Conservation (phyloP, 1,139 yeast species). For the Candida tropicalis region DNA sequence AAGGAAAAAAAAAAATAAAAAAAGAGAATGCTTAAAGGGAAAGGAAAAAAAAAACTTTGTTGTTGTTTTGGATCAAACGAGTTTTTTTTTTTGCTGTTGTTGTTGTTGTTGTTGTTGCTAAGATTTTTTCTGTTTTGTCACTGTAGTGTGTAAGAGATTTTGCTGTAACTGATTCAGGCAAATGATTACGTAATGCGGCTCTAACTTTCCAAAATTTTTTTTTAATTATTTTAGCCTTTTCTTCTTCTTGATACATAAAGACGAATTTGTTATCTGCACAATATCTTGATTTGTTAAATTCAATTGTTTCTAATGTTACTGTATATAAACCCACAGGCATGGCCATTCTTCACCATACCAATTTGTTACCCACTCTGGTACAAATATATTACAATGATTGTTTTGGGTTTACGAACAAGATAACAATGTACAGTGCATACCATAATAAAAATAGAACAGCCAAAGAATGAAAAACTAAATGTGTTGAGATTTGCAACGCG, state of each 20-base stretch:
- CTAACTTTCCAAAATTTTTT: no score
- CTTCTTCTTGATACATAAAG: no score
- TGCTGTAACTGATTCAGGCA: background rate
- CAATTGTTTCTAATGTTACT: no score
- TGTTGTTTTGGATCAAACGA: slow-evolving; percentile 4
- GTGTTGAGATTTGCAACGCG: background rate
- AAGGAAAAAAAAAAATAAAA: background rate
- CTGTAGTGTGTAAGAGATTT: background rate
- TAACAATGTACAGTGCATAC: no score
- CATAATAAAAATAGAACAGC: no score
- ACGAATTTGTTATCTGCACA: background rate
- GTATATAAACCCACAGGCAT: no score
- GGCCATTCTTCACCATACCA: no score
- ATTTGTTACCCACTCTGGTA: background rate
- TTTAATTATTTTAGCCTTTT: no score
- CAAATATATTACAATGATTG: background rate
- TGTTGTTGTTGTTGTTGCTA: background rate
- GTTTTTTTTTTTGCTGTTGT: slow-evolving; percentile 4
- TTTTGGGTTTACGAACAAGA: background rate
- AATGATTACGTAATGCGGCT: background rate
- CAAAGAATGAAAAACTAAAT: background rate
- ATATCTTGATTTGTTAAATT: background rate
- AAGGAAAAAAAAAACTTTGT: background rate
- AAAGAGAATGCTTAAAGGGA: background rate
- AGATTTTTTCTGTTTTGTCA: background rate